A percentile compares a stretch with the other conserved stretches of the same genome.
phyloP scores from a whole-genome alignment of 768 basidiomycete genomes.

The Pleurotus salmoneostramineus region DNA sequence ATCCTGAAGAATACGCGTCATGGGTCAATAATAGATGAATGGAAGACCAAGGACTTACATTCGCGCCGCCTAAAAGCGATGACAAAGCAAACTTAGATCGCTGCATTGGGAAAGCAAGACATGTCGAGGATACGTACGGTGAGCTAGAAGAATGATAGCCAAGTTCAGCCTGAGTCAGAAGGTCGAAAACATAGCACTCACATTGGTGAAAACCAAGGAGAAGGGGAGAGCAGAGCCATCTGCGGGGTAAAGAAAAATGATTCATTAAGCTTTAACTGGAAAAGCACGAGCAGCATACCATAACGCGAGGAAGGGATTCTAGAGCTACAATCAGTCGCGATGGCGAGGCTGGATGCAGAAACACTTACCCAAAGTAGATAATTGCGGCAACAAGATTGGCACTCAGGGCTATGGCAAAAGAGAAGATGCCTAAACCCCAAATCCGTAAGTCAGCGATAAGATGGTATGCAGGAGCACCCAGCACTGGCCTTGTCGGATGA shows the following conservation, averaged over 20 bases:
- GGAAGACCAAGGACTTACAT: background rate
- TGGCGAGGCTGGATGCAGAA: no score
- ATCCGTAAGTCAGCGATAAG: background rate
- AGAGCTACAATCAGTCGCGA: no score
- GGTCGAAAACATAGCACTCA: background rate
- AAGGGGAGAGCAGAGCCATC: background rate
- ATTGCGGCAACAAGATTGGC: constrained; percentile 13
- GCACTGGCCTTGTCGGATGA: constrained; percentile 17
- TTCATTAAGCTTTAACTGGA: background rate
- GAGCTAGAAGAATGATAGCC: background rate
- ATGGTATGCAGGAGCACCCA: background rate
- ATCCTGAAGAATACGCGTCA: background rate
- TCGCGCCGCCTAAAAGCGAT: background rate
- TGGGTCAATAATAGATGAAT: background rate
- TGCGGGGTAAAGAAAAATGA: background rate
- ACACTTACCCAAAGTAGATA: constrained; percentile 14
- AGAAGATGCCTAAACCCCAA: constrained; percentile 10
- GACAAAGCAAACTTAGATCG: background rate
- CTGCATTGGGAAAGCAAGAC: no score
- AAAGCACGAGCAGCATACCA: no score
- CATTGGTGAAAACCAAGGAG: background rate
- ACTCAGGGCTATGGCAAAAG: constrained; percentile 13
- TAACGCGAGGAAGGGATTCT: no score
- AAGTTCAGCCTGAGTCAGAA: background rate
- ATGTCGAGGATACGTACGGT: background rate